A percentile compares a stretch with the other conserved stretches of the same genome.
These are phyloP conservation scores for Fulvia fulva DNA, from an alignment of 2,329 filamentous ascomycete genomes.

Conservation along the genomic window DNA sequence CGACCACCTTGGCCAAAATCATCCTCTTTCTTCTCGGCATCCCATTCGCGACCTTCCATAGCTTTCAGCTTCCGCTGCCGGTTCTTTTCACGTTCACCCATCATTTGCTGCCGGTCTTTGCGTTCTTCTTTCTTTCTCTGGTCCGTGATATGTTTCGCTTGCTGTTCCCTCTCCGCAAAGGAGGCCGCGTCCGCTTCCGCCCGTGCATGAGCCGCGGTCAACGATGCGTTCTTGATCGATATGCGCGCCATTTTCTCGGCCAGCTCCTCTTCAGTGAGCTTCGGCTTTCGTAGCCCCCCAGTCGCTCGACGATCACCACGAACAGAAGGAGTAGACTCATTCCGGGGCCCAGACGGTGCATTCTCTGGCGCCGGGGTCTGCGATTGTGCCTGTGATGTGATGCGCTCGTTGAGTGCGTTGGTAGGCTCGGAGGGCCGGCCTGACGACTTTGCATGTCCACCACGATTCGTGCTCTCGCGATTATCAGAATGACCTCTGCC, in stretches of 20 bases:
- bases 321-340: constrained; percentile 26
- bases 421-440: not conserved
- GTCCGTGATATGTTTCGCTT: constrained; percentile 49
- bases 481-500: constrained; percentile 18
- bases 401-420: not conserved
- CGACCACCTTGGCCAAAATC: constrained; percentile 37
- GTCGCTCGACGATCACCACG: constrained; percentile 35
- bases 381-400: constrained; percentile 7
- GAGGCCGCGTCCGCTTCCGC: constrained; percentile 65
- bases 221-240: constrained; percentile 57
- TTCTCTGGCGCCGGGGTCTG: constrained; percentile 20
- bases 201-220: constrained; percentile 58
- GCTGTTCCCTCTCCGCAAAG: constrained; percentile 60
- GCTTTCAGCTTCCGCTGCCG: constrained; percentile 57
- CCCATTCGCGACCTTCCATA: constrained; percentile 58
- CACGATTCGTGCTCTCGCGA: constrained; percentile 8
- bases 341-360: constrained; percentile 22
- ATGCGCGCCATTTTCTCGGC: constrained; percentile 58
- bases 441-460: not conserved
- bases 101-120: constrained; percentile 55
- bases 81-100: constrained; percentile 60
- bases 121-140: constrained; percentile 48
- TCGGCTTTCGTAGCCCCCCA: constrained; percentile 45
- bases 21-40: constrained; percentile 57
- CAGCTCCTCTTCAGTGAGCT: constrained; percentile 63